Percentiles rank a stretch among this genome's conserved stretches.
These are phyloP conservation scores for Verticillium klebahnii DNA, from an alignment of 2,329 filamentous ascomycete genomes.

Conservation along the genomic window DNA sequence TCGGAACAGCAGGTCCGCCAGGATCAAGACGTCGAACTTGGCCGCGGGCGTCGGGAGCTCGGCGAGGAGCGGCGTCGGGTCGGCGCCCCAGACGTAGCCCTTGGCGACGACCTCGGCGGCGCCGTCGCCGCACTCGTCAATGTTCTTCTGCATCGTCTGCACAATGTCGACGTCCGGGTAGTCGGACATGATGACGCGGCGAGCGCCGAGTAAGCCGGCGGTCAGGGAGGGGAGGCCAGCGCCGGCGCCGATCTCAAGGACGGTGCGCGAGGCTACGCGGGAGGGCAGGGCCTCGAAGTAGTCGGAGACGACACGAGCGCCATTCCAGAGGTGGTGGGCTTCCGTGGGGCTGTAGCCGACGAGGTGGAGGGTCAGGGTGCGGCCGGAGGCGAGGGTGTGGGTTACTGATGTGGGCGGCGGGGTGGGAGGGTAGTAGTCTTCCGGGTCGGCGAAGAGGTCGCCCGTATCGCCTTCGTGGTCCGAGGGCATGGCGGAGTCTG, in stretches of 20 bases:
- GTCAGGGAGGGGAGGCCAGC: constrained; percentile 81
- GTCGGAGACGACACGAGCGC: constrained; percentile 69
- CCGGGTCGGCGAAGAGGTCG: constrained; percentile 73
- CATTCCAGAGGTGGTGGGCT: constrained; percentile 91
- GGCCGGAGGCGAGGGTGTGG: constrained; percentile 64
- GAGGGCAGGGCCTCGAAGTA: constrained; percentile 70
- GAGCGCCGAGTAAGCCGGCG: constrained; percentile 67
- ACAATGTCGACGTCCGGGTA: constrained; percentile 85
- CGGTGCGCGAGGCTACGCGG: constrained; percentile 61
- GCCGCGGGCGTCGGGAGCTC: constrained; percentile 39
- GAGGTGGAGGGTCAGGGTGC: constrained; percentile 66
- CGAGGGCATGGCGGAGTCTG: constrained; percentile 18
- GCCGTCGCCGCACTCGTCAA: constrained; percentile 49
- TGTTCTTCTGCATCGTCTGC: constrained; percentile 72
- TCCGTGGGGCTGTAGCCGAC: constrained; percentile 86
- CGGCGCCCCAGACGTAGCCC: constrained; percentile 81
- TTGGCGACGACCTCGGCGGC: constrained; percentile 45
- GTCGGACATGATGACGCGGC: constrained; percentile 74
- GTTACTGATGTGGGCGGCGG: constrained; percentile 69
- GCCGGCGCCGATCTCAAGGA: constrained; percentile 86
- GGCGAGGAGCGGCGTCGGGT: constrained; percentile 52
- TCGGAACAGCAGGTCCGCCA: constrained; percentile 88
- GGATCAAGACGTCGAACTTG: constrained; percentile 74
- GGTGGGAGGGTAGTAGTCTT: constrained; percentile 73
- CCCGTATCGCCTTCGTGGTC: constrained; percentile 32